Percentiles rank a stretch among this genome's conserved stretches.
These are phyloP conservation scores for Fibroporia radiculosa DNA, from an alignment of 768 basidiomycete genomes.

Conservation along the genomic window DNA sequence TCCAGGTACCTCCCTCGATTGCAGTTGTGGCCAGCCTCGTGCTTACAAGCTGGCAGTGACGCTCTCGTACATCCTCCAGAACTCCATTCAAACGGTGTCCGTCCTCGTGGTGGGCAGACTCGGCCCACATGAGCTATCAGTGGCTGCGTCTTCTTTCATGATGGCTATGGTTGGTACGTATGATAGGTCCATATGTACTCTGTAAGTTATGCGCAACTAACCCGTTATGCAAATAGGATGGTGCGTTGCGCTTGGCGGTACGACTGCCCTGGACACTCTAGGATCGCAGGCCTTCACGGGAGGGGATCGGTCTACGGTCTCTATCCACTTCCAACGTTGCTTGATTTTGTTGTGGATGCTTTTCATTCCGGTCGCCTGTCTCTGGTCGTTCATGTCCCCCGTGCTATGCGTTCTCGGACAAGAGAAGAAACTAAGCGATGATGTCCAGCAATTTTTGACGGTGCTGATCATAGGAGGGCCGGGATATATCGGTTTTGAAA, in stretches of 20 bases:
- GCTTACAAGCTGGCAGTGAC: no score
- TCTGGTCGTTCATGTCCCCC: constrained; percentile 62
- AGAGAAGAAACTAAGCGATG: constrained; percentile 43
- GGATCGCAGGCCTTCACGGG: constrained; percentile 75
- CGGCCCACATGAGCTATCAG: constrained; percentile 62
- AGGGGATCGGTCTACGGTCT: constrained; percentile 47
- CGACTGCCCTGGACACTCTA: constrained; percentile 69
- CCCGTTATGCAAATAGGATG: constrained; percentile 51
- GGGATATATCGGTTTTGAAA: constrained; percentile 69
- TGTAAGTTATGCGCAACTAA: constrained; percentile 15
- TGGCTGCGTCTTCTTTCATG: constrained; percentile 69
- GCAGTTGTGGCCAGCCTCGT: no score
- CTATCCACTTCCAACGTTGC: constrained; percentile 66
- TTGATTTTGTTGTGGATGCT: constrained; percentile 55
- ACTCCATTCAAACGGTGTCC: constrained; percentile 63
- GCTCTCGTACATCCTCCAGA: constrained; percentile 64
- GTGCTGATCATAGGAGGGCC: constrained; percentile 59
- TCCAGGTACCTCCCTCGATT: constrained; percentile 45
- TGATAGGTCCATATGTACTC: constrained; percentile 32
- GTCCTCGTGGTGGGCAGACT: constrained; percentile 59
- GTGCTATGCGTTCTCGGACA: constrained; percentile 59
- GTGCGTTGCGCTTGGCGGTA: constrained; percentile 73
- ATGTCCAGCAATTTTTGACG: constrained; percentile 60
- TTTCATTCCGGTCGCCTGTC: constrained; percentile 49
- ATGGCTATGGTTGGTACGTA: constrained; percentile 64